These are phyloP conservation scores for Cladobotryum mycophilum DNA, from an alignment of 2,329 filamentous ascomycete genomes.

Conservation along the genomic window DNA sequence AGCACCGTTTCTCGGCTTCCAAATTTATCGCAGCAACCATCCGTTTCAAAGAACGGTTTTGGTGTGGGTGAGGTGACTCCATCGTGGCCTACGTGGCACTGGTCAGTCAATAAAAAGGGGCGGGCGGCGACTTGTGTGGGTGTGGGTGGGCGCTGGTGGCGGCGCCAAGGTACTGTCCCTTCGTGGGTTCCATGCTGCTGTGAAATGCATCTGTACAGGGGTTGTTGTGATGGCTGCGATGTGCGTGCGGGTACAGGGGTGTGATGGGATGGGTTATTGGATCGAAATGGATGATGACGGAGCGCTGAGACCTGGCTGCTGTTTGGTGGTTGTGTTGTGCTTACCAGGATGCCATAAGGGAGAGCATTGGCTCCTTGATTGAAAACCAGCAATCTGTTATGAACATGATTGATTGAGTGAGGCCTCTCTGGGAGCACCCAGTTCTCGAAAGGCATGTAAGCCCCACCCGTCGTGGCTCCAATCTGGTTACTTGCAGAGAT, in stretches of 20 bases:
- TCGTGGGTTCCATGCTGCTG: constrained; percentile 2
- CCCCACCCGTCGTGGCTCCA: background rate
- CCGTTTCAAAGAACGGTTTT: too few relatives aligned
- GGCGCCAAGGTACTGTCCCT: constrained; percentile 9
- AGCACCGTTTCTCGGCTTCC: too few relatives aligned
- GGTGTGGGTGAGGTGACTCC: too few relatives aligned
- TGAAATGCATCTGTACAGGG: constrained; percentile 13
- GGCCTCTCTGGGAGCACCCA: too few relatives aligned
- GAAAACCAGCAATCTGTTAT: too few relatives aligned
- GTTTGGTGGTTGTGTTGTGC: background rate
- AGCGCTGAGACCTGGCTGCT: background rate
- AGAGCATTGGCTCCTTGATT: too few relatives aligned
- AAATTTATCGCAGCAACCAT: too few relatives aligned
- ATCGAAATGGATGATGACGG: constrained; percentile 9
- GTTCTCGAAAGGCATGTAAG: too few relatives aligned
- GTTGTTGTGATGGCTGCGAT: constrained; percentile 12
- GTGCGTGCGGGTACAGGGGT: constrained; percentile 13
- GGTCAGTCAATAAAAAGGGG: constrained; percentile 12
- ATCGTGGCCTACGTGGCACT: constrained; percentile 14
- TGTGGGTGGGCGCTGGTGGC: constrained; percentile 10
- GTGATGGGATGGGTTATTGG: constrained; percentile 10
- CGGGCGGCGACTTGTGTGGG: constrained; percentile 9
- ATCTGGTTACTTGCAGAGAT: background rate
- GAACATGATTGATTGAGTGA: too few relatives aligned
- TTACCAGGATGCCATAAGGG: background rate